Conservation (phyloP, 2,329 filamentous ascomycete genomes). For the Diatrype stigma region DNA sequence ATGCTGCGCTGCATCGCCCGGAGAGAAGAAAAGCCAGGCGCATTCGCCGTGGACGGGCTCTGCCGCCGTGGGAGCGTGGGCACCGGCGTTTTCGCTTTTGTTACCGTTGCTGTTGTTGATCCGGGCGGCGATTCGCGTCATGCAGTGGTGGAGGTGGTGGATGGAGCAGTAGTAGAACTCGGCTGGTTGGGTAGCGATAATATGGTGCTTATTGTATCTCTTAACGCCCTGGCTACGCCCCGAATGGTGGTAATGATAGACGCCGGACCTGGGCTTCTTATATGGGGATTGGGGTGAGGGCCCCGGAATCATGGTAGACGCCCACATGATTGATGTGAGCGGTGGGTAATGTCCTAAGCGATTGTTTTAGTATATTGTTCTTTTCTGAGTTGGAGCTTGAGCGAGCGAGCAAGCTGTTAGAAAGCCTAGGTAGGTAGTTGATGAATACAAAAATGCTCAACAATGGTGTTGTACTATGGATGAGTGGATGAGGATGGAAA, state of each 20-base stretch:
- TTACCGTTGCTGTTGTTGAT: neutral
- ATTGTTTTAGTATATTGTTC: no score
- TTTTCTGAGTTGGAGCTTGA: no score
- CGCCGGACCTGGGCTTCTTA: neutral
- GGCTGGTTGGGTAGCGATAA: neutral
- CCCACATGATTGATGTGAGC: neutral
- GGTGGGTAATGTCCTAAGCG: no score
- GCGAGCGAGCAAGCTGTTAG: no score
- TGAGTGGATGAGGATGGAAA: no score
- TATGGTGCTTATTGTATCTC: no score
- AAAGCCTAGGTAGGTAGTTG: no score
- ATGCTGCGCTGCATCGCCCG: slow-evolving; percentile 9
- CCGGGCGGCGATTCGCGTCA: neutral
- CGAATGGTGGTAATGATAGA: neutral
- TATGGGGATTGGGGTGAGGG: neutral
- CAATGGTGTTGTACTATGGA: no score
- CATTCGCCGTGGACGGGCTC: slow-evolving; percentile 17
- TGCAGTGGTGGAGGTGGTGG: slow-evolving; percentile 16
- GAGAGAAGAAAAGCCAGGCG: slow-evolving; percentile 18
- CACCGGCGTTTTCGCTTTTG: no score
- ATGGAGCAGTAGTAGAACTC: slow-evolving; percentile 18
- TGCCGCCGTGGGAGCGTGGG: slow-evolving; percentile 7
- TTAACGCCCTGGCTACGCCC: no score
- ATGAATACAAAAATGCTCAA: no score
- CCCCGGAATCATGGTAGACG: no score